phyloP scores from a whole-genome alignment of 2,329 filamentous ascomycete species.

The Fusarium aywerte region DNA sequence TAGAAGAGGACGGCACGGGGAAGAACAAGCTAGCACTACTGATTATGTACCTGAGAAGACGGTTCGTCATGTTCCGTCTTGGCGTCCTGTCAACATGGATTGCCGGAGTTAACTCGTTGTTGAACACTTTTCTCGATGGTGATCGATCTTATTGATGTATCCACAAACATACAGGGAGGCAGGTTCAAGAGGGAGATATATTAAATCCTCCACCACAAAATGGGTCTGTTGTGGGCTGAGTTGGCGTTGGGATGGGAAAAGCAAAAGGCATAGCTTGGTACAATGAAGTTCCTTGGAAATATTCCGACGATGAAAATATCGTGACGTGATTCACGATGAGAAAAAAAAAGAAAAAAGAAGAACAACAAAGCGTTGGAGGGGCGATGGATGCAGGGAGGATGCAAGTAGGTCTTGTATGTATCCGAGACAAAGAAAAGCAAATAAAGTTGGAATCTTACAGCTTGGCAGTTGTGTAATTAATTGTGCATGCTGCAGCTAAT shows the following conservation, averaged over 20 bases:
- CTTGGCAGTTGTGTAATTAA: slow-evolving; percentile 17
- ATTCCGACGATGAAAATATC: not conserved
- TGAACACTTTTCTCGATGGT: slow-evolving; percentile 3
- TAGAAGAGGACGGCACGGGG: not conserved
- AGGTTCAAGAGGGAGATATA: slow-evolving; percentile 8
- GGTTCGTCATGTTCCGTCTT: slow-evolving; percentile 5
- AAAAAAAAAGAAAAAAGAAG: slow-evolving; percentile 1
- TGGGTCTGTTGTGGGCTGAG: not conserved
- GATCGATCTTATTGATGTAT: slow-evolving; percentile 6
- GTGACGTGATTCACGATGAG: slow-evolving; percentile 14
- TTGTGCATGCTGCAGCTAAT: slow-evolving; percentile 16
- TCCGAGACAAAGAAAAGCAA: slow-evolving; percentile 29
- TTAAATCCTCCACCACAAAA: slow-evolving; percentile 2
- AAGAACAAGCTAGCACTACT: not conserved
- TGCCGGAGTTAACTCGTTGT: not conserved
- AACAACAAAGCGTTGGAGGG: slow-evolving; percentile 20
- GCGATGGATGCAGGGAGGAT: slow-evolving; percentile 13
- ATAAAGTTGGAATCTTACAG: slow-evolving; percentile 15
- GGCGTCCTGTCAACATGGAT: not conserved
- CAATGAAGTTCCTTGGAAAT: not conserved
- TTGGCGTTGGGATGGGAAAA: not conserved
- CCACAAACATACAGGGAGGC: slow-evolving; percentile 6
- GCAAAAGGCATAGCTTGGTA: slow-evolving; percentile 3
- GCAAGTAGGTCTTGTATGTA: slow-evolving; percentile 1
- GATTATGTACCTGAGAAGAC: not conserved